Base-by-base conservation (phyloP, 176 grass and related monocot species). In the Triticum timopheevii region DNA sequence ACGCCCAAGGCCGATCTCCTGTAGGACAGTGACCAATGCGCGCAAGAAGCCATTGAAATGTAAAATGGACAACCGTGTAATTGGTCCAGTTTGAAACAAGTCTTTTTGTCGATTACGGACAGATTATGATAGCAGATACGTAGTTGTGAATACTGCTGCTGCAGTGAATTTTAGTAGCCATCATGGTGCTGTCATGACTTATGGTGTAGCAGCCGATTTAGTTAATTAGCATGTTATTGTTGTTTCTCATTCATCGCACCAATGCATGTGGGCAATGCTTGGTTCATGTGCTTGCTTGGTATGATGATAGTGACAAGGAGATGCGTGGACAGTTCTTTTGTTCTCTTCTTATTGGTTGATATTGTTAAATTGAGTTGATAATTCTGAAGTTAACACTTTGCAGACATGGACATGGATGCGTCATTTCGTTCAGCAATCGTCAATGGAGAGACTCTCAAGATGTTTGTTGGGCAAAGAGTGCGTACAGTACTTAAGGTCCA, bases 401-500 rank as follows among this genome's bases (percentile, higher is more conserved):
- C 83, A 88, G 94, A 77, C 52, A 98, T 98, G 96, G 96, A 98
- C 83, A 86, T 87, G 68, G 85, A 71, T 54, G 50, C 16, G 16
- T 54, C 50, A 54, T 54, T 54, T 19, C 68, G 8, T 77, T 77
- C 97, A 31, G 87, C 85, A 28, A 80, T 96, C 2, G 94, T 96
- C 30, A 96, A 98, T 69, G 93, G 80, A 63, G 90, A 96, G 79
- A 71, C 77, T 66, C 79, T 98, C 25, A 91, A 85, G n/a, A 89
- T 90, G 92, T 92, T 90, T 65, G 65, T 89, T 33, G 92, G 94
- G 8, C 69, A 87, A 31, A 93, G 89, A 88, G 93, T 98, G 42
- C 92, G 92, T 15, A 64, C 97, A 0, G 97, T 96, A 27, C 38
- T 98, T 79, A 87, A 98, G 85, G 88, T 94, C 20, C 84, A 91